Conservation (phyloP, 495 filamentous ascomycete genomes). For the Penicillium tannophilum region DNA sequence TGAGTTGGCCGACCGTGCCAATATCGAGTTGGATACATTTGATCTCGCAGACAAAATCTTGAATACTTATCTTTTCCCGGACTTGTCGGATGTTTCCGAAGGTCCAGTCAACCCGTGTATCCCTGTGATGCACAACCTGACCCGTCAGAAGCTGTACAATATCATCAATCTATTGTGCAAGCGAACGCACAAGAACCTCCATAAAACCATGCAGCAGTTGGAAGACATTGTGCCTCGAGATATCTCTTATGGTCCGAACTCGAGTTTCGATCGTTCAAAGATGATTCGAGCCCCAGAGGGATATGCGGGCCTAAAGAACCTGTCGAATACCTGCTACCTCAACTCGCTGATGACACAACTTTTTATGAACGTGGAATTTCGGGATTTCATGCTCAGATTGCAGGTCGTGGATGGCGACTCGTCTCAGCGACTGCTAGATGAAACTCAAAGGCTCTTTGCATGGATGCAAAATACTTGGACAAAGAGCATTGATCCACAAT, state of each 20-base stretch:
- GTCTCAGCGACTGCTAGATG: slow-evolving; percentile 68
- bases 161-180: slow-evolving; percentile 63
- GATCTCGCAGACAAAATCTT: slow-evolving; percentile 63
- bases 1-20: slow-evolving; percentile 46
- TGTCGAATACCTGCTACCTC: slow-evolving; percentile 96
- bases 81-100: slow-evolving; percentile 41
- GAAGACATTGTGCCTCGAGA: slow-evolving; percentile 54
- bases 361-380: slow-evolving; percentile 93
- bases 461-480: slow-evolving; percentile 80
- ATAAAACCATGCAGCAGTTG: slow-evolving; percentile 53
- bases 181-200: slow-evolving; percentile 51
- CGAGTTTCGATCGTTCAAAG: slow-evolving; percentile 64
- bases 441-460: slow-evolving; percentile 80
- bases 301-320: slow-evolving; percentile 82
- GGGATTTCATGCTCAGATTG: slow-evolving; percentile 77
- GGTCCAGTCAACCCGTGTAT: slow-evolving; percentile 26
- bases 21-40: slow-evolving; percentile 48
- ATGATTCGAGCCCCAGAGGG: slow-evolving; percentile 73
- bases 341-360: slow-evolving; percentile 95
- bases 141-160: slow-evolving; percentile 64
- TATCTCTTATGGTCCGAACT: slow-evolving; percentile 34
- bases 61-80: slow-evolving; percentile 69
- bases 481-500: slow-evolving; percentile 71
- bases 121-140: slow-evolving; percentile 55
- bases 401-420: slow-evolving; percentile 52